Base-by-base conservation (phyloP, 805 yeast species). In the Debaryomyces prosopidis region DNA sequence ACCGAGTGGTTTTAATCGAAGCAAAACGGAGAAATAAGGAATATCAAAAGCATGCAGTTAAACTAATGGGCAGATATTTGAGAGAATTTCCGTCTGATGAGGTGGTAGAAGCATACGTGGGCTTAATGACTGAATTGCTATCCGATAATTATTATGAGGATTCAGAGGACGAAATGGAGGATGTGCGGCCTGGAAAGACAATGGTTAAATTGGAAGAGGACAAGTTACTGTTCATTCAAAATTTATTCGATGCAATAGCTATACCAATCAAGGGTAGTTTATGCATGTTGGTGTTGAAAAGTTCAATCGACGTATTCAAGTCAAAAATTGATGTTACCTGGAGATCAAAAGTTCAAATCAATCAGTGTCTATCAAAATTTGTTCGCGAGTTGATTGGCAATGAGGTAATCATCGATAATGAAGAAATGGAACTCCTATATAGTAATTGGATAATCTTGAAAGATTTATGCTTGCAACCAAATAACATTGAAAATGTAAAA, bases 1-100 rank as follows among this genome's bases (percentile, higher is more conserved):
- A 66, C 23, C 69, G 71, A 18, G 68, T 77, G 1, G 77, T 85
- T 0, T 45, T 72, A 3, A 66, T 71, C 1, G 97, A 91, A 59
- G 79, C 86, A 0, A 77, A 77, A 46, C 73, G 95, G 51, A 77
- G 80, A 36, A 89, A 88, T 57, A 77, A 75, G 53, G 76, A 62
- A 0, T 90, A 91, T 62, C 85, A 82, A 42, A 71, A 69, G 40
- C 73, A 76, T 15, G 79, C 85, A 1, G 61, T 87, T 10, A 70
- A 75, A 19, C 61, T 76, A 0, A 68, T 81, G 32, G 86, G 88
- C 2, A 65, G 60, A 14, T 88, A 75, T 51, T 52, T 81, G 3
- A 62, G 64, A 19, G 55, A 47, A 2, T 77, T 69, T 45, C 63
- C 65, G 12, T 48, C 48, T 6, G 42, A 49, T 19, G 66, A 71